Percentiles rank a stretch among this genome's conserved stretches.
These are phyloP conservation scores for Helichrysum umbraculigerum DNA, from an alignment of 129 eudicot species.

Conservation along the genomic window DNA sequence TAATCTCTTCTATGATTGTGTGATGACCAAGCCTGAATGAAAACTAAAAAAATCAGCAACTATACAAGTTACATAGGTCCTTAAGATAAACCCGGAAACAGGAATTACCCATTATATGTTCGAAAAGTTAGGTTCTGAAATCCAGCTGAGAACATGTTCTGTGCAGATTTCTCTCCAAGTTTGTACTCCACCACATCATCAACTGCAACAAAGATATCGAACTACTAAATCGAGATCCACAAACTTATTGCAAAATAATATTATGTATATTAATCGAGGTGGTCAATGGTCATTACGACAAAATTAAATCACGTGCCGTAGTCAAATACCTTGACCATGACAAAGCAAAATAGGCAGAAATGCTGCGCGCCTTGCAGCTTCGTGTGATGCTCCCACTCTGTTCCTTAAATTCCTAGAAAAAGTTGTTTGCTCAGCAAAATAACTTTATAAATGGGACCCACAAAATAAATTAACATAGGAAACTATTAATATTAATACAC, in stretches of 20 bases:
- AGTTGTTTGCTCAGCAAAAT: conserved; percentile 20
- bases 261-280: not conserved
- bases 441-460: not conserved
- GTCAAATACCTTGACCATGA: conserved; percentile 65
- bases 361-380: conserved; percentile 60
- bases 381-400: conserved; percentile 56
- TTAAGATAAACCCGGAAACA: conserved; percentile 4
- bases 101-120: conserved; percentile 57
- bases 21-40: conserved; percentile 75
- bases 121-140: conserved; percentile 60
- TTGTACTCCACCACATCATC: conserved; percentile 77
- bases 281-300: not conserved
- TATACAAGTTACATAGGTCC: not conserved
- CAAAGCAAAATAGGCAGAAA: conserved; percentile 71
- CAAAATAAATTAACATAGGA: conserved; percentile 2
- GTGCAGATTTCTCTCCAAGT: conserved; percentile 71
- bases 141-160: conserved; percentile 60
- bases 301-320: not conserved
- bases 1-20: conserved; percentile 67
- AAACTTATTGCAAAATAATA: too few species aligned
- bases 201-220: conserved; percentile 48
- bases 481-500: not conserved
- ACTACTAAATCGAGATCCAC: not conserved
- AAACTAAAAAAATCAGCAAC: conserved; percentile 12
- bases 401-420: conserved; percentile 50